Base-by-base conservation (phyloP, 768 basidiomycete genomes). In the Leucosporidium yakuticum region DNA sequence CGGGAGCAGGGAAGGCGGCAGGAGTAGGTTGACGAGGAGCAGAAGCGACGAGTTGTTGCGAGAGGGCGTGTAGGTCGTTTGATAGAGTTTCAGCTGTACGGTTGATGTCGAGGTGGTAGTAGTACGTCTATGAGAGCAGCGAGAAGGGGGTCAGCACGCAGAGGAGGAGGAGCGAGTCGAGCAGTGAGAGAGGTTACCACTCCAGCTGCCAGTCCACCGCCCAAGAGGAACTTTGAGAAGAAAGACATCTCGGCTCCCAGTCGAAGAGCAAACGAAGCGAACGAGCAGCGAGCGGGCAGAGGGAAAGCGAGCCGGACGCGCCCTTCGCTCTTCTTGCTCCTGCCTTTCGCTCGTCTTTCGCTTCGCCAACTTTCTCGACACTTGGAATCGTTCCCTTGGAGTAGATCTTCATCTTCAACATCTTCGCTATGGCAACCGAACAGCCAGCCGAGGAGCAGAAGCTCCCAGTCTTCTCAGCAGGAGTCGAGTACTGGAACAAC, bases 401-500 rank as follows among this genome's bases (percentile, higher is more conserved):
- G n/a, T n/a, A n/a, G n/a, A n/a, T n/a, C n/a, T 8, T 20, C 57
- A 11, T 34, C 23, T 47, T 47, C 44, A 34, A 20, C 47, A 59
- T 49, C 55, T 49, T 56, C 48, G 54, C 48, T 6, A 48, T 60
- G 69, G 23, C 86, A 7, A 15, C 39, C n/a, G n/a, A n/a, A n/a
- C n/a, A n/a, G n/a, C n/a, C n/a, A n/a, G n/a, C n/a, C n/a, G n/a
- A n/a, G n/a, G n/a, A n/a, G n/a, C 39, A 44, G 39, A 8, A 44
- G 39, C 11, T 15, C 17, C 39, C 90, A 0, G 82, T 87, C 66
- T 81, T 91, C 34, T 79, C 88, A 66, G 85, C 87, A 48, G 90
- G 95, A 21, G 85, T 97, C 54, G 81, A 85, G 27, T 98, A 96
- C 77, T 98, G 95, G 95, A 83, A 82, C 27, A 81, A 81, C 2